Conservation (phyloP, 2,329 filamentous ascomycete species). For the Penicillium sp. region DNA sequence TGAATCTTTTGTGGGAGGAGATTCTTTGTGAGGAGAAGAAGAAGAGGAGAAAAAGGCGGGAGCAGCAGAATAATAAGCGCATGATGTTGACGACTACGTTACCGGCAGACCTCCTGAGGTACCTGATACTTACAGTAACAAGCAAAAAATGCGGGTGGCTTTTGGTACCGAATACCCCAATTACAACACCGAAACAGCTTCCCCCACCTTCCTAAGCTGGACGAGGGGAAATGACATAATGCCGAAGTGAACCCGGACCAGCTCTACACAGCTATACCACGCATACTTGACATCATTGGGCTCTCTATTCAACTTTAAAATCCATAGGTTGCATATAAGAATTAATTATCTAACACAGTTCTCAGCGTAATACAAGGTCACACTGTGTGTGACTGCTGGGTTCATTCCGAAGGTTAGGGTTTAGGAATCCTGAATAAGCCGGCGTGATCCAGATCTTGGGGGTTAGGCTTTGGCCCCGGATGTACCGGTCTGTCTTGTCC, state of each 20-base stretch:
- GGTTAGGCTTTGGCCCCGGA: conserved; percentile 2
- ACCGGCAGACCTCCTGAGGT: neutral
- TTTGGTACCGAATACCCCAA: conserved; percentile 11
- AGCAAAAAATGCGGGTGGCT: neutral
- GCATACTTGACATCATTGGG: neutral
- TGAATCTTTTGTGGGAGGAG: conserved; percentile 12
- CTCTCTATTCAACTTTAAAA: neutral
- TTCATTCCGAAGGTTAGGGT: neutral
- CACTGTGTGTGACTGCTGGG: conserved; percentile 17
- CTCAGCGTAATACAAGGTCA: conserved; percentile 4
- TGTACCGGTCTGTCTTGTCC: conserved; percentile 1
- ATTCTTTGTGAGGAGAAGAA: conserved; percentile 13
- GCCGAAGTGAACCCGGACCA: neutral
- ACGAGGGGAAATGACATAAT: conserved; percentile 28
- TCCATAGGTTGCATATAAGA: neutral
- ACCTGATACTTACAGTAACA: neutral
- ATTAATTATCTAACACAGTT: neutral
- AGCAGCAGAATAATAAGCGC: conserved; percentile 23
- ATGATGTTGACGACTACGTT: conserved; percentile 26
- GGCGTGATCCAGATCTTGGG: conserved; percentile 17
- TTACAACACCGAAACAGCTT: conserved; percentile 9
- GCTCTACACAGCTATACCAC: neutral
- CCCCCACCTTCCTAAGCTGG: conserved; percentile 27
- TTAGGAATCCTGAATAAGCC: conserved; percentile 20
- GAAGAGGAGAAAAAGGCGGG: conserved; percentile 14